Conservation (phyloP, 176 grass and related monocot species). For the Aegilops speltoides region DNA sequence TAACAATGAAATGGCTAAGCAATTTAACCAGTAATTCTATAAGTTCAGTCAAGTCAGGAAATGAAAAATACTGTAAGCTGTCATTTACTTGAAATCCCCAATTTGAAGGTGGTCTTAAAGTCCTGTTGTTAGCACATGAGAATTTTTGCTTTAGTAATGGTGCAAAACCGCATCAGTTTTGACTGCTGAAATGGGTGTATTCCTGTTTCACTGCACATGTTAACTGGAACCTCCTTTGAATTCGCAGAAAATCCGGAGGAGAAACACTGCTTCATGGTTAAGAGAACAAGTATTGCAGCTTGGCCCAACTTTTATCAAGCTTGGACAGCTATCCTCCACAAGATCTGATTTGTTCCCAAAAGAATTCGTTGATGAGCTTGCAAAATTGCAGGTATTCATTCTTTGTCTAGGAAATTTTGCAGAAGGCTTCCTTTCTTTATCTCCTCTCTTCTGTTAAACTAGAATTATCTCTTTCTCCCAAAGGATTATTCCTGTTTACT, state of each 20-base stretch:
- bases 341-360: constrained; percentile 91
- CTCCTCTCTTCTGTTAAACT: background rate
- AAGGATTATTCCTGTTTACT: background rate
- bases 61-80: background rate
- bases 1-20: constrained; percentile 5
- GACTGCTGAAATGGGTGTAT: background rate
- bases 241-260: constrained; percentile 71
- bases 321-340: constrained; percentile 93
- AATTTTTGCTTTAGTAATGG: background rate
- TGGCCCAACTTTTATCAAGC: constrained; percentile 94
- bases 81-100: background rate
- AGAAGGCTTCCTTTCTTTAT: background rate
- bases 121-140: background rate
- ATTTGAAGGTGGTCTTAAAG: constrained; percentile 9
- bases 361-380: constrained; percentile 94
- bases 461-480: background rate
- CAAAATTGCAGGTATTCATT: constrained; percentile 83
- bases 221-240: constrained; percentile 19
- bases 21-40: background rate
- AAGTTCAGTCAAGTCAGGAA: background rate
- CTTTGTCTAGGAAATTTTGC: background rate
- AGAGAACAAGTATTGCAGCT: constrained; percentile 94
- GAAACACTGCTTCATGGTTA: constrained; percentile 83
- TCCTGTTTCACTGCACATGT: background rate
- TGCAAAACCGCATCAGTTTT: background rate